Percentiles rank a stretch among this genome's conserved stretches.
Evolutionary conservation across 1,139 yeast species (phyloP).

Genomic region (Geotrichum bryndzae): DNA sequence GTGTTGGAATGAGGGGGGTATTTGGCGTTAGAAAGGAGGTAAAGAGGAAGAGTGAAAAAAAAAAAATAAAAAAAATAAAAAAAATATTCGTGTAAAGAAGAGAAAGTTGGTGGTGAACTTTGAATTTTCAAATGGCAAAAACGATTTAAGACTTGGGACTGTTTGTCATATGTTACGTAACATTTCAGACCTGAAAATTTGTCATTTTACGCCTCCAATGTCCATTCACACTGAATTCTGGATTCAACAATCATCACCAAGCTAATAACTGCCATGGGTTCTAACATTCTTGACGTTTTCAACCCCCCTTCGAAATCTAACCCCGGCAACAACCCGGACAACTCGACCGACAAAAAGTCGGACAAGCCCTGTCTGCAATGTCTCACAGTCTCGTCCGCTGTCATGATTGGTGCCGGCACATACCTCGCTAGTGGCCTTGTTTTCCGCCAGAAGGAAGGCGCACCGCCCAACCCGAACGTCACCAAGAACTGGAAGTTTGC

Average conservation of each 20-base stretch:
- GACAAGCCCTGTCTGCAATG: slow-evolving; percentile 51
- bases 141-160: background rate
- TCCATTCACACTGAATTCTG: too few species aligned
- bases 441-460: slow-evolving; percentile 39
- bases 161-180: background rate
- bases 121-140: background rate
- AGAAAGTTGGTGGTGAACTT: background rate
- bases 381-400: slow-evolving; percentile 53
- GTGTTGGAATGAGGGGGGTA: background rate
- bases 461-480: slow-evolving; percentile 27
- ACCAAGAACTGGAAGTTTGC: slow-evolving; percentile 58
- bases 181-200: background rate
- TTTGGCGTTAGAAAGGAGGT: background rate
- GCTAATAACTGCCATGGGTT: slow-evolving; percentile 26
- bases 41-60: background rate
- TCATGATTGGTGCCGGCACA: slow-evolving; percentile 53
- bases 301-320: slow-evolving; percentile 48
- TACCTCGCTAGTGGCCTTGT: slow-evolving; percentile 52
- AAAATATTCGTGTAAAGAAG: background rate
- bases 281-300: slow-evolving; percentile 57
- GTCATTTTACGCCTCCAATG: too few species aligned
- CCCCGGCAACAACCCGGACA: slow-evolving; percentile 26
- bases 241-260: background rate
- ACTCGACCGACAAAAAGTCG: slow-evolving; percentile 1
- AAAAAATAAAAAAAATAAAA: background rate